Evolutionary conservation across 139 green algal species (phyloP).

Genomic region (Closterium sp.): DNA sequence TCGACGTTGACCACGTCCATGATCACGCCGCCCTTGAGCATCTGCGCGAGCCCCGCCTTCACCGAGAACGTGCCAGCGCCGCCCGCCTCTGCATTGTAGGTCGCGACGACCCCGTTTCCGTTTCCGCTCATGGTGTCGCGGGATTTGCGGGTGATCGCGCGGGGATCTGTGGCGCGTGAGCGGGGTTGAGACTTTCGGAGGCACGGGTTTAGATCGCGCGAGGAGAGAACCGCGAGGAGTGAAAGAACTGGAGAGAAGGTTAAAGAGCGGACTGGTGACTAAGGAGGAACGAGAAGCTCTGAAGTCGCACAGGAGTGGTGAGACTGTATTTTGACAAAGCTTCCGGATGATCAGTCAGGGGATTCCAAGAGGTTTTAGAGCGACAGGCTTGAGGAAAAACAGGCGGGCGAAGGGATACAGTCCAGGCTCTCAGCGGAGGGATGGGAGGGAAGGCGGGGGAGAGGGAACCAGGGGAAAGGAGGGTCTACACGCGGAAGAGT

Average conservation of each 20-base stretch:
- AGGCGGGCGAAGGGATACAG: not conserved
- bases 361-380: not conserved
- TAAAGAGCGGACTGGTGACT: no score
- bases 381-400: not conserved
- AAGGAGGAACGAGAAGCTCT: not conserved
- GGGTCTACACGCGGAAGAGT: no score
- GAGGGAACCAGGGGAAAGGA: not conserved
- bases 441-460: not conserved
- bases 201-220: not conserved
- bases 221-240: not conserved
- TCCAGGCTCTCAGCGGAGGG: not conserved
- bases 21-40: slow-evolving; percentile 99
- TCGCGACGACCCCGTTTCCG: slow-evolving; percentile 11
- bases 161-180: not conserved
- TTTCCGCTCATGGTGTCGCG: not conserved
- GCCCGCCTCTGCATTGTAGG: not conserved
- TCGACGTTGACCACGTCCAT: slow-evolving; percentile 98
- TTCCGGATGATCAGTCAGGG: not conserved
- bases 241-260: not conserved
- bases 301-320: not conserved
- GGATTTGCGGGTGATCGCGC: not conserved
- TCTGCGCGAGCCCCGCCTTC: slow-evolving; percentile 95
- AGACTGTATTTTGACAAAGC: not conserved
- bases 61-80: slow-evolving; percentile 40
- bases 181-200: not conserved